Evolutionary conservation across 1,139 yeast genomes (phyloP), one percentile per base, ranked within the genome.

Genomic region (Arxiozyma bovina): DNA sequence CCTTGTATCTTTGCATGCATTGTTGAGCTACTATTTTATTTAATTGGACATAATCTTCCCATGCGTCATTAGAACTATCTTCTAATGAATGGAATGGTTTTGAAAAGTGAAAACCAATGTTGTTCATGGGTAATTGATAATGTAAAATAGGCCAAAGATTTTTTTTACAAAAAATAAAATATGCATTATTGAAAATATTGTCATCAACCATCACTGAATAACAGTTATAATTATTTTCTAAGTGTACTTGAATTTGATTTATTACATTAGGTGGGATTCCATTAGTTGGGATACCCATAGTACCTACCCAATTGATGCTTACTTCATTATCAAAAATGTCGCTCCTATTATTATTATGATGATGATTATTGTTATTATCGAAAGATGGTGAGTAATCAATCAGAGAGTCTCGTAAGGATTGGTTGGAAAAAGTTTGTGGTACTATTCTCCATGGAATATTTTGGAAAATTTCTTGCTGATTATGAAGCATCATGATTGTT

Each of bases 131-230:
- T 48, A 91, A 88, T 70, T 93, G 97, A 68, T 93, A 94, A 67
- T 93, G 99, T 60, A 94, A 76, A 1, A 96, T 88, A 23, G 99
- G 99, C 98, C 99, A 93, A 60, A 93, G 74, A 45, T 93, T 87
- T 64, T 90, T 94, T 68, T 93, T 93, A 69, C 97, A 90, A 67
- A 85, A 93, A 50, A 88, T 87, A 56, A 81, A 80, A 70, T 93
- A 93, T 65, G 89, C 96, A n/a, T 97, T 97, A 61, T 85, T 86
- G 64, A 89, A 87, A 0, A 89, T 82, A 20, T 78, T 70, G 69
- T 93, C 98, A 59, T 80, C 79, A 1, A 91, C 83, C 60, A 81
- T 81, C 2, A 89, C 86, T 0, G 90, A 82, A 53, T 79, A 79
- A 52, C 87, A 81, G 55, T 78, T 69, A 64, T 80, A 81, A 7